Conservation (phyloP, 2,329 filamentous ascomycete species). For the Penicillium sclerotigenum region DNA sequence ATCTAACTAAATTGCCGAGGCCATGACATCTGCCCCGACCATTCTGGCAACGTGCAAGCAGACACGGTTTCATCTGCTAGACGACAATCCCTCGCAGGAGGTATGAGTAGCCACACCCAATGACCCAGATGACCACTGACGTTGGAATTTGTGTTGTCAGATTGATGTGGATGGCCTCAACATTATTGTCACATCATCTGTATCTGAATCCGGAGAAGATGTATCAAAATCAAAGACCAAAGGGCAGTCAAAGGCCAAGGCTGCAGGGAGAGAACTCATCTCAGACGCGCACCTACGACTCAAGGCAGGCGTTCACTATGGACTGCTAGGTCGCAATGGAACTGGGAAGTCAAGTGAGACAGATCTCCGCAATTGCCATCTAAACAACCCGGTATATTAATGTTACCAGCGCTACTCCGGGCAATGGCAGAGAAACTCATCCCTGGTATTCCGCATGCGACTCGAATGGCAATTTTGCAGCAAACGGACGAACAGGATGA, state of each 20-base stretch:
- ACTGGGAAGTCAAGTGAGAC: conserved; percentile 72
- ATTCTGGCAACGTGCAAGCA: conserved; percentile 65
- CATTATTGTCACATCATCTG: conserved; percentile 58
- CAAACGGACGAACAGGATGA: conserved; percentile 53
- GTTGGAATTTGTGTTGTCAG: conserved; percentile 36
- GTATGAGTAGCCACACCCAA: conserved; percentile 34
- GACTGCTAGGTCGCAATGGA: conserved; percentile 75
- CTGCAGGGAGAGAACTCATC: conserved; percentile 60
- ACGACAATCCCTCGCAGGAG: conserved; percentile 54
- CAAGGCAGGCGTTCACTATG: conserved; percentile 72
- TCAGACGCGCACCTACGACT: conserved; percentile 66
- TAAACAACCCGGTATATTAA: conserved; percentile 3
- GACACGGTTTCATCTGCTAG: conserved; percentile 61
- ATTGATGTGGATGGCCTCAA: conserved; percentile 70
- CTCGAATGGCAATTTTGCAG: conserved; percentile 65
- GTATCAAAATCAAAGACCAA: conserved; percentile 30
- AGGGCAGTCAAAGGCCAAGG: conserved; percentile 52
- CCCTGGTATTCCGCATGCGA: conserved; percentile 67
- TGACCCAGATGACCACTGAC: not conserved
- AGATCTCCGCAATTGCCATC: not conserved
- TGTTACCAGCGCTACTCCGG: conserved; percentile 59
- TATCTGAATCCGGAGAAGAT: conserved; percentile 19
- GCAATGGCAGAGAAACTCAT: conserved; percentile 76
- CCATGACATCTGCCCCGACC: conserved; percentile 20
- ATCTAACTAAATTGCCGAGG: not conserved